Conservation (phyloP, 495 filamentous ascomycete genomes). For the Podospora sp. region DNA sequence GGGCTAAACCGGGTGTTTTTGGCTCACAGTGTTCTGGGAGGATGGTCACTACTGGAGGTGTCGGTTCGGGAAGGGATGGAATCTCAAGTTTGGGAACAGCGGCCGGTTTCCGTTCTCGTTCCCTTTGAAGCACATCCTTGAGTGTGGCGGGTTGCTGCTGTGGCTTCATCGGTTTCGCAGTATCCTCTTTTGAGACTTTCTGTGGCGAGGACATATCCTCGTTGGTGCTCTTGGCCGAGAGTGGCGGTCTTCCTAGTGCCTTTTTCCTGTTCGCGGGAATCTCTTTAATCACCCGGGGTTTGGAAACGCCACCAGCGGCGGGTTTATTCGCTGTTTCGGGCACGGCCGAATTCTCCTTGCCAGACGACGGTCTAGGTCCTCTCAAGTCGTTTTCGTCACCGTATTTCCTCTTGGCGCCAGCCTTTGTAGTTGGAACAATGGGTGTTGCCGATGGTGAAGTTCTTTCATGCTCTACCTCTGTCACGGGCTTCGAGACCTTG, state of each 20-base stretch:
- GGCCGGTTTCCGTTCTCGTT: constrained; percentile 15
- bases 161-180: constrained; percentile 2
- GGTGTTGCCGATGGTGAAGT: constrained; percentile 6
- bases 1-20: constrained; percentile 34
- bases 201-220: constrained; percentile 47
- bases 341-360: constrained; percentile 35
- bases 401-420: constrained; percentile 40
- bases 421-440: constrained; percentile 19
- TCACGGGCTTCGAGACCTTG: constrained; percentile 19
- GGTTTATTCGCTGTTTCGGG: not conserved
- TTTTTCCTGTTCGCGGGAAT: constrained; percentile 34
- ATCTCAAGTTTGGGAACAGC: constrained; percentile 31
- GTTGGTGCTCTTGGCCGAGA: constrained; percentile 51
- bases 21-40: constrained; percentile 34
- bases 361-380: constrained; percentile 19
- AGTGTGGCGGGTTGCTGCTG: not conserved
- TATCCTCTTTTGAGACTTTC: constrained; percentile 32
- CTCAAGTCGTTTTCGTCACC: constrained; percentile 36
- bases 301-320: constrained; percentile 13
- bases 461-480: constrained; percentile 11
- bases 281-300: constrained; percentile 36
- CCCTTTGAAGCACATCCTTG: constrained; percentile 19
- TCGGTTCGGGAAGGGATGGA: constrained; percentile 24
- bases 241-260: constrained; percentile 38
- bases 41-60: constrained; percentile 23